Percentiles rank a stretch among this genome's conserved stretches.
Evolutionary conservation across 208 protist species (phyloP).

Genomic region (Entamoeba invadens): DNA sequence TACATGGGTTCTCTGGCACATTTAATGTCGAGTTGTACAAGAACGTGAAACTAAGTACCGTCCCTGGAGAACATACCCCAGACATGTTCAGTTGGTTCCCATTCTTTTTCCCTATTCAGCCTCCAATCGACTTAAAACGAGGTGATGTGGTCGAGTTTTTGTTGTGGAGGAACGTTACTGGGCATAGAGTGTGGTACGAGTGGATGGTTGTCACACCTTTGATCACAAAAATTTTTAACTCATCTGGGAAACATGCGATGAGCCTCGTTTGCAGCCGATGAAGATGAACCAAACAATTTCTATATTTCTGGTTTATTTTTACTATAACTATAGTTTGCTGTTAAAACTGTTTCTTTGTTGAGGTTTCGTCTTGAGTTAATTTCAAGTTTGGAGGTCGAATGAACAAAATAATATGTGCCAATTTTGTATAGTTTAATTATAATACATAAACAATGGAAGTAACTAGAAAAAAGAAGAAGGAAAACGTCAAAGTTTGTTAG

Average conservation of each 20-base stretch:
- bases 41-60: slow-evolving; percentile 2
- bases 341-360: too few species aligned
- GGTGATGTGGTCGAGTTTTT: not conserved
- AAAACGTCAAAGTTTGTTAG: too few species aligned
- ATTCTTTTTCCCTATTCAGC: slow-evolving; percentile 2
- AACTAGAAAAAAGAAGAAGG: too few species aligned
- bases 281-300: too few species aligned
- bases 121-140: slow-evolving; percentile 9
- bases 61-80: not conserved
- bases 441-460: too few species aligned
- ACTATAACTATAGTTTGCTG: too few species aligned
- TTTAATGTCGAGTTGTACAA: slow-evolving; percentile 13
- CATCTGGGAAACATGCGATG: not conserved
- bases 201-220: slow-evolving; percentile 5
- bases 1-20: slow-evolving; percentile 22
- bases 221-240: not conserved
- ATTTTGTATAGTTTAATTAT: too few species aligned
- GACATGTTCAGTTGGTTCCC: slow-evolving; percentile 25
- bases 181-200: slow-evolving; percentile 14
- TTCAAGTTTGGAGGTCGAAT: too few species aligned
- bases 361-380: too few species aligned
- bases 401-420: too few species aligned
- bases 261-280: not conserved
- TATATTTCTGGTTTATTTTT: too few species aligned
- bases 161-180: not conserved